These are phyloP conservation scores for Saraca asoca DNA, from an alignment of 331 rosid genomes.

Conservation along the genomic window DNA sequence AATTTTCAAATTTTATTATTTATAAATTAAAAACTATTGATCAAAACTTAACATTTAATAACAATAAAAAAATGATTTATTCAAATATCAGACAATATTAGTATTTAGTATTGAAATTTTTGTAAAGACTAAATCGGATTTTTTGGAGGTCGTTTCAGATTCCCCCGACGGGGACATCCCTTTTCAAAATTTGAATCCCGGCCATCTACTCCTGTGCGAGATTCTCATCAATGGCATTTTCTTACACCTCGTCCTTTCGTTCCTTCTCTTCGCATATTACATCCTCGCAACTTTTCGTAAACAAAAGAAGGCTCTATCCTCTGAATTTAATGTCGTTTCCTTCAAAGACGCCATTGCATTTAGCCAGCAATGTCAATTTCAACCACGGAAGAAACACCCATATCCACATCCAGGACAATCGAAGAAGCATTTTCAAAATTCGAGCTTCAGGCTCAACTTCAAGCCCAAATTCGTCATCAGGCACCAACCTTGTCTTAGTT, in stretches of 20 bases:
- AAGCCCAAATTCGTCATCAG: constrained; percentile 27
- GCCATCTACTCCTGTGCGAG: neutral
- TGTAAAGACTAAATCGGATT: too few species aligned
- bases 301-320: neutral
- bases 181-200: neutral
- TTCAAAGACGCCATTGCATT: constrained; percentile 30
- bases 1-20: too few species aligned
- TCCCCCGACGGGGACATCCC: too few species aligned
- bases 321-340: constrained; percentile 34
- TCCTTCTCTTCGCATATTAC: neutral
- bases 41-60: too few species aligned
- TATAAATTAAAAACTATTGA: too few species aligned
- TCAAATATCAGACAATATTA: too few species aligned
- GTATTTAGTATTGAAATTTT: too few species aligned
- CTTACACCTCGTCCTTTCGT: constrained; percentile 18
- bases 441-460: constrained; percentile 48
- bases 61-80: too few species aligned
- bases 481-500: constrained; percentile 38
- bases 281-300: constrained; percentile 5
- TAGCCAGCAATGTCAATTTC: constrained; percentile 20
- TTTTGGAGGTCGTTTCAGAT: too few species aligned
- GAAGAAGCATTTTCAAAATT: constrained; percentile 30
- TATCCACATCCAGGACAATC: constrained; percentile 20
- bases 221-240: constrained; percentile 34
- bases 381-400: constrained; percentile 14